Evolutionary conservation across 768 basidiomycete genomes (phyloP), one percentile per base, ranked within the genome.

Genomic region (Phaeotremella skinneri): DNA sequence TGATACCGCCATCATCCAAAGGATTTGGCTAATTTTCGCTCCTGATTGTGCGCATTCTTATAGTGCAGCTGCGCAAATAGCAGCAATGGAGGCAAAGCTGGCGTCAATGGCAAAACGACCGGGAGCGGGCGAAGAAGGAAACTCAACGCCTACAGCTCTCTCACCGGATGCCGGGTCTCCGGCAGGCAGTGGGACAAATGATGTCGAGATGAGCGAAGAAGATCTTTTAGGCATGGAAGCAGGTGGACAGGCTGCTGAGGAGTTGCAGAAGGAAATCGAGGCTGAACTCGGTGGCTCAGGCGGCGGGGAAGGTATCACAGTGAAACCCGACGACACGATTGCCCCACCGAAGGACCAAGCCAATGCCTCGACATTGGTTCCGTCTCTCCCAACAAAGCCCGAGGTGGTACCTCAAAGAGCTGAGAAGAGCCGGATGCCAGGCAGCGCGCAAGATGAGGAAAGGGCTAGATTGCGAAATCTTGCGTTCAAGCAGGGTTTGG

Each of bases 81-180:
- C 92, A 6, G 84, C 87, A 69, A 88, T 97, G 83, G 96, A 99
- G 78, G 94, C 94, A 2, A 99, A 99, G 77, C 81, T 99, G 23
- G 83, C 85, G 17, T 84, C 90, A 62, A 85, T 96, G 83, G 84
- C 85, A 67, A 69, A 67, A 48, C 65, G 58, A 14, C 43, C 43
- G 7, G 43, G 43, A 7, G 21, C 21, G 23, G 23, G 23, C 21
- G 32, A 9, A 49, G 48, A 52, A 57, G 25, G 16, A 31, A 17
- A 26, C 26, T 37, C 34, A 7, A 45, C 43, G 13, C 43, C 43
- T 7, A 20, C 43, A 13, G 13, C 20, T 23, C n/a, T n/a, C n/a
- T n/a, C n/a, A n/a, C n/a, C n/a, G n/a, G n/a, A n/a, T n/a, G n/a
- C n/a, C n/a, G 20, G 6, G 11, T 13, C 43, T 13, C 13, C 11